Evolutionary conservation across 495 filamentous ascomycete species (phyloP).

Genomic region (Cenococcum geophilum): DNA sequence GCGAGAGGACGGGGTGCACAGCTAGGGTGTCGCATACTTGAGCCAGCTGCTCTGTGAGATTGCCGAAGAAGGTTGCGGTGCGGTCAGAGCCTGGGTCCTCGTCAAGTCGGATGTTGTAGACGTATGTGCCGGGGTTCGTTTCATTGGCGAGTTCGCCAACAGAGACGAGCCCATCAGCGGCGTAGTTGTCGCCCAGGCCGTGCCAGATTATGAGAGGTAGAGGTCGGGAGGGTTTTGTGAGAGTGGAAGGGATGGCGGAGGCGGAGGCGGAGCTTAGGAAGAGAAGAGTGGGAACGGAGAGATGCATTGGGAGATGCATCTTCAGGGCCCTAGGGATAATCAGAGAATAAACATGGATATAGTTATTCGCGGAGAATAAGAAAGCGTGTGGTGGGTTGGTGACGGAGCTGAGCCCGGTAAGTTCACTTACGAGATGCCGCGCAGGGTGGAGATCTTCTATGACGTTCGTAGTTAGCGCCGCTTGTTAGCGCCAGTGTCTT

Average conservation of each 20-base stretch:
- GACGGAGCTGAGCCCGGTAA: not conserved
- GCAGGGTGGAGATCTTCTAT: not conserved
- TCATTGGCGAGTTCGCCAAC: slow-evolving; percentile 63
- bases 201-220: slow-evolving; percentile 94
- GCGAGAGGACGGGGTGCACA: slow-evolving; percentile 68
- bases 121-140: slow-evolving; percentile 73
- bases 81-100: slow-evolving; percentile 61
- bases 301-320: not conserved
- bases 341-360: not conserved
- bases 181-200: slow-evolving; percentile 69
- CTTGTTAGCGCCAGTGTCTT: not conserved
- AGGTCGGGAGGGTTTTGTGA: slow-evolving; percentile 39
- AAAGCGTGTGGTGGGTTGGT: not conserved
- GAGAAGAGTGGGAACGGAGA: not conserved
- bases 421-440: not conserved
- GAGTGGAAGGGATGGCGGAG: slow-evolving; percentile 14
- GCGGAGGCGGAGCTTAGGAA: slow-evolving; percentile 2
- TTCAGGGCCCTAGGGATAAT: not conserved
- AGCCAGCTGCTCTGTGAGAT: slow-evolving; percentile 72
- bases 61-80: slow-evolving; percentile 82
- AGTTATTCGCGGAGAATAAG: not conserved
- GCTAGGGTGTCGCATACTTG: slow-evolving; percentile 76
- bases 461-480: not conserved
- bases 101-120: slow-evolving; percentile 73
- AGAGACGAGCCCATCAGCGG: slow-evolving; percentile 61